These are phyloP conservation scores for Phytophthora melonis DNA, from an alignment of 352 stramenopile genomes.

Conservation along the genomic window DNA sequence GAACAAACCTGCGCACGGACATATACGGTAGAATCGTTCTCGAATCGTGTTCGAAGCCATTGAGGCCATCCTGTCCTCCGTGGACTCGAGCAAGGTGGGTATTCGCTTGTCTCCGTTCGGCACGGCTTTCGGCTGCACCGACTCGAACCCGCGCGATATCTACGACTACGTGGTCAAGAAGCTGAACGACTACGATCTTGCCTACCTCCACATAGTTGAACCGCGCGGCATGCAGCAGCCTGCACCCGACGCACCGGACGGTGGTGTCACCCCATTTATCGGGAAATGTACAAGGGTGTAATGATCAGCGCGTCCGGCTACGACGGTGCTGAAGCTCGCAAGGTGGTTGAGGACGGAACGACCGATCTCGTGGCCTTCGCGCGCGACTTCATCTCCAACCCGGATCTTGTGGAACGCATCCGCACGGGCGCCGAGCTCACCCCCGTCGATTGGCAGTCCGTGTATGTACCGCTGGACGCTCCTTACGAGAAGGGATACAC, in stretches of 20 bases:
- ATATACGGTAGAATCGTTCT: constrained; percentile 77
- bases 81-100: constrained; percentile 44
- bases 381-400: constrained; percentile 71
- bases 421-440: constrained; percentile 41
- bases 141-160: constrained; percentile 28
- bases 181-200: constrained; percentile 52
- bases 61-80: constrained; percentile 36
- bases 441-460: constrained; percentile 40
- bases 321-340: constrained; percentile 39
- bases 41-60: constrained; percentile 77
- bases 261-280: constrained; percentile 56
- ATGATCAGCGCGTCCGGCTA: constrained; percentile 63
- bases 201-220: constrained; percentile 64
- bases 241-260: constrained; percentile 40
- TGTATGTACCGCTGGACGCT: constrained; percentile 40
- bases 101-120: constrained; percentile 49
- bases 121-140: constrained; percentile 48
- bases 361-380: constrained; percentile 67
- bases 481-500: constrained; percentile 47
- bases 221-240: constrained; percentile 44
- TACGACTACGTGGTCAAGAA: constrained; percentile 51
- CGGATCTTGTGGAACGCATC: constrained; percentile 64
- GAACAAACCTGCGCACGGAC: constrained; percentile 72
- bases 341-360: constrained; percentile 45
- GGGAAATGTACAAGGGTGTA: constrained; percentile 56